phyloP scores from a whole-genome alignment of 352 stramenopile species.

The Pythium dissimile region DNA sequence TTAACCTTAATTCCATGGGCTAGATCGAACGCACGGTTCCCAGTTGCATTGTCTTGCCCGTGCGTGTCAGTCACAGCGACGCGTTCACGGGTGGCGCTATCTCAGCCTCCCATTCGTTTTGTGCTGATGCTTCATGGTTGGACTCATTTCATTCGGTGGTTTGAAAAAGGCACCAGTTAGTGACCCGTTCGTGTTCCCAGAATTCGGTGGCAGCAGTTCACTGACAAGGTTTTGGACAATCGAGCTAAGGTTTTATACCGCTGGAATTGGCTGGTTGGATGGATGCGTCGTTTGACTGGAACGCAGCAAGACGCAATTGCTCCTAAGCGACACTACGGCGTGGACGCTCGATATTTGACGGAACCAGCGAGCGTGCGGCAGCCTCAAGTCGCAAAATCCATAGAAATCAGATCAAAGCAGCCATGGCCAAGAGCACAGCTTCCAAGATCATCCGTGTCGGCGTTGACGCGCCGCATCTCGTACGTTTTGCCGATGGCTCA shows the following conservation, averaged over 20 bases:
- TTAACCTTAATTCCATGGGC: too few species aligned
- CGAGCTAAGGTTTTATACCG: constrained; percentile 13
- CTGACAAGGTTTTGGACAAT: constrained; percentile 10
- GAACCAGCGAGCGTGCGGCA: neutral
- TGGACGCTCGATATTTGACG: neutral
- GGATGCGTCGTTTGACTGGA: constrained; percentile 32
- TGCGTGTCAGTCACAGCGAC: constrained; percentile 1
- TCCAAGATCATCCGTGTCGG: constrained; percentile 77
- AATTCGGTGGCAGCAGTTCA: constrained; percentile 14
- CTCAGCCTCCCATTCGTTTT: constrained; percentile 16
- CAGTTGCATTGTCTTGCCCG: neutral
- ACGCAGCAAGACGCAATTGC: constrained; percentile 16
- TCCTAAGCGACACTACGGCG: constrained; percentile 17
- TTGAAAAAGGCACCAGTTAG: neutral
- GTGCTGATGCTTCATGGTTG: neutral
- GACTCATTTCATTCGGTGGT: neutral
- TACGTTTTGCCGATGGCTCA: constrained; percentile 24
- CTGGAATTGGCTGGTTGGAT: constrained; percentile 29
- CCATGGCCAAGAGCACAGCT: constrained; percentile 59
- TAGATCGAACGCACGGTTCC: too few species aligned
- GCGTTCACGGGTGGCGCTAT: neutral
- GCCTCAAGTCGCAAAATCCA: constrained; percentile 1
- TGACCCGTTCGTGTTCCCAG: constrained; percentile 9
- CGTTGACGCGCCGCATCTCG: constrained; percentile 72
- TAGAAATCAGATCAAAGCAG: constrained; percentile 13